Evolutionary conservation across 164 flowering plant genomes (phyloP).

Genomic region (Umbilicus rupestris): DNA sequence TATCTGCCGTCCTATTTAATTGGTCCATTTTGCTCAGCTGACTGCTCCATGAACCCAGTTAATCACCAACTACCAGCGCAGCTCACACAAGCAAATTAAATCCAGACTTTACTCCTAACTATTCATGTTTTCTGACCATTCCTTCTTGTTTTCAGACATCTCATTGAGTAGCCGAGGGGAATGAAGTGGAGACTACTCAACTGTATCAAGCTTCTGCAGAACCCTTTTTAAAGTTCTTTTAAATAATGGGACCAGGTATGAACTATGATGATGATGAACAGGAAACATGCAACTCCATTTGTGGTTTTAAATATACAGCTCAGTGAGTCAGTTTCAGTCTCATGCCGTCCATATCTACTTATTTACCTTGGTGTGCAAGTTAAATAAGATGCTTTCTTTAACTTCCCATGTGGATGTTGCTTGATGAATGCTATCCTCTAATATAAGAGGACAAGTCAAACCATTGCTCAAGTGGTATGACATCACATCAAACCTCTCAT

Average conservation of each 20-base stretch:
- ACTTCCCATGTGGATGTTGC: too few species aligned
- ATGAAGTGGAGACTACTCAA: not conserved
- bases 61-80: not conserved
- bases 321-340: not conserved
- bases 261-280: not conserved
- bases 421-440: too few species aligned
- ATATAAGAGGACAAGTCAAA: too few species aligned
- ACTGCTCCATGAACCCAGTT: not conserved
- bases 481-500: too few species aligned
- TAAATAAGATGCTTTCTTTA: too few species aligned
- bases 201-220: not conserved
- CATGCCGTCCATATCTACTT: not conserved
- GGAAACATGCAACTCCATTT: not conserved
- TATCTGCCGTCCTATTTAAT: not conserved
- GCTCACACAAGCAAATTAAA: not conserved
- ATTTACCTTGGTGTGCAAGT: too few species aligned
- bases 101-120: not conserved
- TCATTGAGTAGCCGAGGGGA: slow-evolving; percentile 1
- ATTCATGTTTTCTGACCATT: not conserved
- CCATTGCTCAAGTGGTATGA: too few species aligned
- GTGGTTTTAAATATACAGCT: not conserved
- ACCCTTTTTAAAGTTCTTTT: not conserved
- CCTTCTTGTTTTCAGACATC: slow-evolving; percentile 1
- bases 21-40: not conserved
- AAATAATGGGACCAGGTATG: not conserved